Evolutionary conservation across 495 filamentous ascomycete genomes (phyloP).

Genomic region (Talaromyces thailandensis): DNA sequence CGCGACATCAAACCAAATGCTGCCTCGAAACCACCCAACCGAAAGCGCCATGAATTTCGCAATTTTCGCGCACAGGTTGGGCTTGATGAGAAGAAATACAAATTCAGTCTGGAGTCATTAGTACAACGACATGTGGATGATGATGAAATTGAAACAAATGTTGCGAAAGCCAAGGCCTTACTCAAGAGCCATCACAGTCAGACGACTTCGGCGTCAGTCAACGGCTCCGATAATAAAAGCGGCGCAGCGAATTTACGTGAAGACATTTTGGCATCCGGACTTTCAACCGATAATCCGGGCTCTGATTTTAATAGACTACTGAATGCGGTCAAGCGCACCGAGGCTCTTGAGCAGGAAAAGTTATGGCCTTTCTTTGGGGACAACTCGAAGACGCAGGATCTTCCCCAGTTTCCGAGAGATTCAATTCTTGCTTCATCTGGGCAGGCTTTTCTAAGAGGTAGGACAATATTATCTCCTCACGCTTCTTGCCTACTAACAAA

Average conservation of each 20-base stretch:
- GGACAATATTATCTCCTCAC: conserved; percentile 2
- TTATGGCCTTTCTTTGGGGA: conserved; percentile 61
- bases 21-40: neutral
- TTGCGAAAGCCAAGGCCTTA: conserved; percentile 42
- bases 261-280: conserved; percentile 28
- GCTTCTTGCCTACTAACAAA: conserved; percentile 4
- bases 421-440: conserved; percentile 16
- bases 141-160: conserved; percentile 45
- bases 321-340: conserved; percentile 65
- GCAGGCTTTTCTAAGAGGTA: conserved; percentile 29
- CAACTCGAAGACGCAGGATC: conserved; percentile 20
- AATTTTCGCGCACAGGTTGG: neutral
- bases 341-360: conserved; percentile 51
- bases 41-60: neutral
- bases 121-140: conserved; percentile 51
- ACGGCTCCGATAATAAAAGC: conserved; percentile 11
- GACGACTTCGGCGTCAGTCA: conserved; percentile 2
- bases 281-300: conserved; percentile 46
- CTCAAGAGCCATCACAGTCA: conserved; percentile 16
- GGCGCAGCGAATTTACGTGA: conserved; percentile 26
- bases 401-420: conserved; percentile 25
- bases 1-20: neutral
- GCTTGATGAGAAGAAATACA: conserved; percentile 38
- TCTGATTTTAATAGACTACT: conserved; percentile 50
- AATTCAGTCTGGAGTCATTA: conserved; percentile 57